Evolutionary conservation across 116 monocot genomes (phyloP), one percentile per base, ranked within the genome.

Genomic region (Posidonia oceanica): DNA sequence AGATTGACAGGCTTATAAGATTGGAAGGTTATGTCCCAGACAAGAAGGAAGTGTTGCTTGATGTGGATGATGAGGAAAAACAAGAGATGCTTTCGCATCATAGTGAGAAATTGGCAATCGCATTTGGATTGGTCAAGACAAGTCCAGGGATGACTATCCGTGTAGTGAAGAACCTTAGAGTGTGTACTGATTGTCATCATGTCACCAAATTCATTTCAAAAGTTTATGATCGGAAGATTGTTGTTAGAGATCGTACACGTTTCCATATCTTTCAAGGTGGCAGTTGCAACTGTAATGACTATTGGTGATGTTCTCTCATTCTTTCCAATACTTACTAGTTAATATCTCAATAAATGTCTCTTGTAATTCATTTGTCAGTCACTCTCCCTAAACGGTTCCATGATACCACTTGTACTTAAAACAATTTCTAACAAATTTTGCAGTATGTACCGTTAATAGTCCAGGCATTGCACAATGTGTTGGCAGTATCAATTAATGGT

Each of bases 161-260:
- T 22, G 60, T 74, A 8, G 67, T 79, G 23, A 79, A 79, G 69
- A 79, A 79, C n/a, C 79, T 79, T 13, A 79, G 79, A 69, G 65
- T 79, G 36, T 79, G 79, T 54, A 52, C 23, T 42, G 79, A 74
- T 59, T 79, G 74, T 23, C 79, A 74, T 65, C 63, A 52, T 37
- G 69, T 59, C 41, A 64, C 61, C 17, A 74, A 79, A 39, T 63
- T 79, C 15, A 56, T 78, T 36, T 79, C 79, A 13, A 79, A 79
- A 59, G 64, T 79, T 65, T 79, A 74, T 37, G 23, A 44, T n/a
- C 15, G 74, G 22, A 69, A 70, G 23, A 59, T 79, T 4, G 13
- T 79, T 15, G 70, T 79, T 4, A 79, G 79, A 52, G 79, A 79
- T 52, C 62, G 74, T 8, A 52, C 70, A 4, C 63, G 79, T 4